Conservation (phyloP, 2,329 filamentous ascomycete genomes). For the Diaporthe citrichinensis region DNA sequence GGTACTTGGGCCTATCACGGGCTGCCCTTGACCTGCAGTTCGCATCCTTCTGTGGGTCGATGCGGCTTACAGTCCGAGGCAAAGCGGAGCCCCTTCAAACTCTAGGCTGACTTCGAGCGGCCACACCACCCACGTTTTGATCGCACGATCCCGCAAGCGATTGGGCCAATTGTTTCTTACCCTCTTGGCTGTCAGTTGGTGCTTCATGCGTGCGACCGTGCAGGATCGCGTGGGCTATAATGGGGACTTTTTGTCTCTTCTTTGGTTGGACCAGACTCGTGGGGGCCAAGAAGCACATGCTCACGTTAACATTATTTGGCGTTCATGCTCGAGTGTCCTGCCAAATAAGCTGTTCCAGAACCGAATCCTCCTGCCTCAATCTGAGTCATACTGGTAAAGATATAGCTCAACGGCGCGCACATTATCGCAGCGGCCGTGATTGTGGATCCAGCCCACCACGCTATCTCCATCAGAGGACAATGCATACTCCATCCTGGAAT, state of each 20-base stretch:
- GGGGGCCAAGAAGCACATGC: constrained; percentile 8
- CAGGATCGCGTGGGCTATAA: neutral
- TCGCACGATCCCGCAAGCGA: neutral
- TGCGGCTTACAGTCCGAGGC: constrained; percentile 28
- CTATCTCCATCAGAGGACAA: neutral
- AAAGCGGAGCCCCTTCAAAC: constrained; percentile 13
- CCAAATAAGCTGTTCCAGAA: neutral
- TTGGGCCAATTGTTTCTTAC: neutral
- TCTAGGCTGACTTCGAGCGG: constrained; percentile 9
- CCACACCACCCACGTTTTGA: neutral
- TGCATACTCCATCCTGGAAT: neutral
- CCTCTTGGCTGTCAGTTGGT: neutral
- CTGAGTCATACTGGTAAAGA: constrained; percentile 11
- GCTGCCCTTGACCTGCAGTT: neutral
- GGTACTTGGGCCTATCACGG: constrained; percentile 11
- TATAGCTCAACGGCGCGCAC: neutral
- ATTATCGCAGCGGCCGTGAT: neutral
- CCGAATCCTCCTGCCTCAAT: neutral
- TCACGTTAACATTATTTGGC: constrained; percentile 3
- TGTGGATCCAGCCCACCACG: neutral
- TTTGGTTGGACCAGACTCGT: neutral
- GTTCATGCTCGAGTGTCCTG: neutral
- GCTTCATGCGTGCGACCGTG: neutral
- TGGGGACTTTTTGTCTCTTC: neutral
- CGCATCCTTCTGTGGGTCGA: constrained; percentile 31